Percentiles rank a stretch among this genome's conserved stretches.
These are phyloP conservation scores for Plantago ovata DNA, from an alignment of 257 asterid genomes.

Conservation along the genomic window DNA sequence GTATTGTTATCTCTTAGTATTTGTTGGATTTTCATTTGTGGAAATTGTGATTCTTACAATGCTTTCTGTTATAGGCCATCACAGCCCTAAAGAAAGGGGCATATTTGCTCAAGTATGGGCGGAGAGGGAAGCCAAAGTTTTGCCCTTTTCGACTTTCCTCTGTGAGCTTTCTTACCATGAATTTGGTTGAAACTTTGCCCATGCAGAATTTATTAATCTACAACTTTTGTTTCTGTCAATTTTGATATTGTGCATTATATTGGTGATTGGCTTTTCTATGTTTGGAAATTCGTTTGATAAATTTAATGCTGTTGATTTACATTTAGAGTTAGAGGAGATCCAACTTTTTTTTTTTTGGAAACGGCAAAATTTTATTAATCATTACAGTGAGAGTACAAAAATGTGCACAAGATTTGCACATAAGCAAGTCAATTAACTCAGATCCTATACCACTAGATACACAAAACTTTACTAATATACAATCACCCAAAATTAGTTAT, in stretches of 20 bases:
- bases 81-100: conserved; percentile 90
- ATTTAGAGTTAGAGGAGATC: background rate
- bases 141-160: conserved; percentile 86
- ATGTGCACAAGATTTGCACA: too few species aligned
- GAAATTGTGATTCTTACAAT: conserved; percentile 12
- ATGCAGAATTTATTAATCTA: background rate
- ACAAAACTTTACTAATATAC: too few species aligned
- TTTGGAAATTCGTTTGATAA: background rate
- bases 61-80: conserved; percentile 55
- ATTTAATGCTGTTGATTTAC: background rate
- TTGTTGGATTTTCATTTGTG: conserved; percentile 7
- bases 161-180: conserved; percentile 36
- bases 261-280: background rate
- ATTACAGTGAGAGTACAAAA: too few species aligned
- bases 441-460: too few species aligned
- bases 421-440: too few species aligned
- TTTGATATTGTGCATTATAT: background rate
- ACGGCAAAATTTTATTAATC: too few species aligned
- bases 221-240: background rate
- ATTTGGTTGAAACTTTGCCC: background rate
- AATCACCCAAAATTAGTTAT: too few species aligned
- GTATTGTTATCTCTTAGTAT: conserved; percentile 1
- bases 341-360: too few species aligned
- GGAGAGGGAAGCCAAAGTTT: conserved; percentile 97
- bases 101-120: conserved; percentile 80